Base-by-base conservation (phyloP, 2,329 filamentous ascomycete genomes). In the Cyclaneusma minus region DNA sequence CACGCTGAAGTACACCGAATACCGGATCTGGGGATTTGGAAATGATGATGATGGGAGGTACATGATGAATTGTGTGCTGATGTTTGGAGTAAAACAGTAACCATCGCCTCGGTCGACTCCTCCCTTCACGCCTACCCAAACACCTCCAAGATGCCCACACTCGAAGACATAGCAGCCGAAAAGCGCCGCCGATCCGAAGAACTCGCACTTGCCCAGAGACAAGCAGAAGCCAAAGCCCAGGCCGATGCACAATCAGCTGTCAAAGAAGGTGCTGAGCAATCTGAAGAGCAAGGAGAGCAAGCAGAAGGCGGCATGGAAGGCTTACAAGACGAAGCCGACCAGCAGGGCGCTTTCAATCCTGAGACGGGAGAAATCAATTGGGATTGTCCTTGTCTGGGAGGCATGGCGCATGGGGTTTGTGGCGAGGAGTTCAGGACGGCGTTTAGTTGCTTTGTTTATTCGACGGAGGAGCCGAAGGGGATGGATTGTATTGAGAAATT, bases 311-410 rank as follows among this genome's bases (percentile, higher is more conserved):
- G 55, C 5, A 54, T 68, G 17, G 59, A 61, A 38, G 66, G 58
- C 11, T 56, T 89, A 9, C 78, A 93, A 51, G 70, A 82, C 33
- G 84, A 94, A 52, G 84, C 83, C 5, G 68, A 60, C 34, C 74
- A 87, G 48, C 74, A 95, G 54, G 89, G 83, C 29, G 89, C 89
- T 1, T 98, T 95, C 60, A 92, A 98, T 54, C 84, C 85, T 3
- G 89, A 95, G 60, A 98, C 89, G 7, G 89, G 89, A 41, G 89
- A 98, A 65, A 98, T 98, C 57, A 98, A 98, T 64, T 98, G 89
- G 89, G 89, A 95, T 51, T 98, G 89, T 54, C 89, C 89, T 10
- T 98, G 89, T 51, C 60, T 98, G 17, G 89, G 89, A 25, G 89
- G 89, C 28, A 98, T 98, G 89, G 89, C 89, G 6, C 59, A 93